Percentiles rank a stretch among this genome's conserved stretches.
Conservation (phyloP, 805 yeast species). For the Candida suzukii region DNA sequence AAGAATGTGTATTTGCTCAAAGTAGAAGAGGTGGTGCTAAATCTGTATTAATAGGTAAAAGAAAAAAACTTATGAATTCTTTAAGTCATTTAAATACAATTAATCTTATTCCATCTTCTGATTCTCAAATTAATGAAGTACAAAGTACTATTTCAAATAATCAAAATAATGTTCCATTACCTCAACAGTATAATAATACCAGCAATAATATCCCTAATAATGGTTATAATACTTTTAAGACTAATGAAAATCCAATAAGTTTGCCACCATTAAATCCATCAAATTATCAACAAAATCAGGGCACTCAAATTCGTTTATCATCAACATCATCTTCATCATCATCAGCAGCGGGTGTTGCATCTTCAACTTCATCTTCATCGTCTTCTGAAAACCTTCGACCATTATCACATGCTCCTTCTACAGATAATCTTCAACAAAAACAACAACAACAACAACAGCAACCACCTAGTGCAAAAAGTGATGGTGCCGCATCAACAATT, state of each 20-base stretch:
- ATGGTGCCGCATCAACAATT: slow-evolving; percentile 42
- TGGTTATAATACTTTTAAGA: background rate
- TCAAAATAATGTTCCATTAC: no score
- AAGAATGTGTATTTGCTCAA: slow-evolving; percentile 63
- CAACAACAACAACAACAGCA: background rate
- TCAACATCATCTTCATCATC: background rate
- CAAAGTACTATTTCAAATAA: background rate
- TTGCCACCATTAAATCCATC: background rate
- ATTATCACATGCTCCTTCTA: no score
- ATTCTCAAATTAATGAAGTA: background rate
- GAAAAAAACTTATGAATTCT: slow-evolving; percentile 7
- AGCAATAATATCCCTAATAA: no score
- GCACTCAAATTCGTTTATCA: no score
- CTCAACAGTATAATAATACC: background rate
- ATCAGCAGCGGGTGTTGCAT: background rate
- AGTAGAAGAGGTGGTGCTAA: slow-evolving; percentile 45
- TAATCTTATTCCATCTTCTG: no score
- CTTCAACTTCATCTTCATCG: no score
- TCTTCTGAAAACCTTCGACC: no score
- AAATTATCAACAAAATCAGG: background rate
- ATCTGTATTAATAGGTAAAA: slow-evolving; percentile 27
- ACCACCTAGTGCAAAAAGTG: slow-evolving; percentile 15
- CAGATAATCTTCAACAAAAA: background rate
- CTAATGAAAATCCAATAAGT: no score
- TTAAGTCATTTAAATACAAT: background rate